Base-by-base conservation (phyloP, 768 basidiomycete species). In the Rhizopogon vesiculosus region DNA sequence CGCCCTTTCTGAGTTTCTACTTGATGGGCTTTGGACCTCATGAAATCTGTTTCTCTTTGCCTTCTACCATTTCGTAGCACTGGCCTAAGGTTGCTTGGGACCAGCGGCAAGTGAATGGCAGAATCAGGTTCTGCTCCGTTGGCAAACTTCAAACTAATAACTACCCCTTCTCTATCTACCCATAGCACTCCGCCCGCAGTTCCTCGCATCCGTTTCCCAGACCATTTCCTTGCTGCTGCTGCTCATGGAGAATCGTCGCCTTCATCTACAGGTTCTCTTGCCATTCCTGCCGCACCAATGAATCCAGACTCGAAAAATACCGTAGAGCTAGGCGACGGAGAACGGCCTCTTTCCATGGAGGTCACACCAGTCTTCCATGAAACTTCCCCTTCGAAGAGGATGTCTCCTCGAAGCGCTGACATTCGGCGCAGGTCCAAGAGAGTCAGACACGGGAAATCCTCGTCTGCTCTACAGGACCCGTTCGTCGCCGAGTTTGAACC, bases 401-500 rank as follows among this genome's bases (percentile, higher is more conserved):
- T 57, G 31, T 53, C 61, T 48, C 33, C 40, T 28, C 59, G 56
- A 5, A 59, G 51, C n/a, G 42, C 56, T 54, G 62, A 56, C 28
- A 62, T 65, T 45, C 63, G 60, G 33, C 57, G 56, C 42, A 65
- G 55, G 58, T 67, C 63, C 43, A 59, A 54, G 28, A 54, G 46
- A 28, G 53, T 45, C 6, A 39, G 49, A 39, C 68, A 59, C 44
- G 22, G 53, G 8, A 22, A 52, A 18, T 38, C 56, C 33, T 45
- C 61, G 58, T 63, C 63, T 16, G 56, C 61, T 9, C 55, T 60
- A 22, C 73, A 60, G 62, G 73, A 64, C 61, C 61, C 54, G 19
- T 61, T 61, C 42, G 51, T 65, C 43, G 59, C 63, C 59, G 73
- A 75, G 55, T 73, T 74, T 50, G 73, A 70, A 56, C 71, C 74